Evolutionary conservation across 1,139 yeast genomes (phyloP).

Genomic region (Debaryomyces psychrophilus): DNA sequence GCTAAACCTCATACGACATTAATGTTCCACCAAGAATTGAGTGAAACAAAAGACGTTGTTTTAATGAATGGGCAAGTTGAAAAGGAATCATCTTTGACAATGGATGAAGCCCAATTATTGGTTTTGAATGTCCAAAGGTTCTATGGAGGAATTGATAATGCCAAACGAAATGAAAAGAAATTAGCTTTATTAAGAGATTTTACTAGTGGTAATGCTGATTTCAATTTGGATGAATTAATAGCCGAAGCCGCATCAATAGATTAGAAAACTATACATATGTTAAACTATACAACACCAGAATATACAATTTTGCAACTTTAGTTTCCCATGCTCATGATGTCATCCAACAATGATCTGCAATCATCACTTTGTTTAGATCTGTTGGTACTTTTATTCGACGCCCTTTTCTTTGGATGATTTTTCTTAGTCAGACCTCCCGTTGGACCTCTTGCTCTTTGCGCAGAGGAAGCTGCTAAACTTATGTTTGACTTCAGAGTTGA

Average conservation of each 20-base stretch:
- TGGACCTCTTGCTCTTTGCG: not conserved
- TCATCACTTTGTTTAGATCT: constrained; percentile 4
- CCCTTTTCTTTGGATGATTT: not conserved
- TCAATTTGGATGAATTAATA: constrained; percentile 67
- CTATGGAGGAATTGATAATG: constrained; percentile 65
- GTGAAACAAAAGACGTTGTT: constrained; percentile 62
- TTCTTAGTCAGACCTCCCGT: not conserved
- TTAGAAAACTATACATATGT: constrained; percentile 9
- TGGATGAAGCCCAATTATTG: constrained; percentile 78
- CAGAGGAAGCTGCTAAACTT: not conserved
- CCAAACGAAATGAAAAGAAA: constrained; percentile 51
- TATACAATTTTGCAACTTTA: constrained; percentile 6
- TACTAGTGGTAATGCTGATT: constrained; percentile 65
- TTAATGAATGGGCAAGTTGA: constrained; percentile 90
- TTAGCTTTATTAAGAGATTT: constrained; percentile 63
- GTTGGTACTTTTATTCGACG: constrained; percentile 3
- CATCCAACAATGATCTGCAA: constrained; percentile 17
- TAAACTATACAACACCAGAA: constrained; percentile 5
- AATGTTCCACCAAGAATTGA: constrained; percentile 82
- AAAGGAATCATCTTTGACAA: constrained; percentile 61
- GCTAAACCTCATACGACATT: constrained; percentile 95
- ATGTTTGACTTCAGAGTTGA: not conserved
- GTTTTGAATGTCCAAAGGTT: constrained; percentile 84
- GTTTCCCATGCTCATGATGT: constrained; percentile 19
- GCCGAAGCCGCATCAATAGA: constrained; percentile 57